Percentiles rank a stretch among this genome's conserved stretches.
phyloP scores from a whole-genome alignment of 495 filamentous ascomycete genomes.

The Penicillium canariense region DNA sequence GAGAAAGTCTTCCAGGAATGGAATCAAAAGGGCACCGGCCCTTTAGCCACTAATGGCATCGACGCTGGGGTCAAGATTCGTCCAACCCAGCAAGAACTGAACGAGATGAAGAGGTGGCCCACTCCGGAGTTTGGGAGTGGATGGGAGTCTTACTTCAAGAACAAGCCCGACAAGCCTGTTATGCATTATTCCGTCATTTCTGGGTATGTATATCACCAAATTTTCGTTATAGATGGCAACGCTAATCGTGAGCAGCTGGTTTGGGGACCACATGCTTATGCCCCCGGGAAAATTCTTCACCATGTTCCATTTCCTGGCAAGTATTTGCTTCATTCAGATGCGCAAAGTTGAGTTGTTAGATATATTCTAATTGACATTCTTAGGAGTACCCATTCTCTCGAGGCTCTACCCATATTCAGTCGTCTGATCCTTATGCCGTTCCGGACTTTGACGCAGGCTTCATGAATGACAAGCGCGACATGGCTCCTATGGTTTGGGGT shows the following conservation, averaged over 20 bases:
- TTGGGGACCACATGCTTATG: slow-evolving; percentile 68
- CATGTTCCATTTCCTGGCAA: slow-evolving; percentile 79
- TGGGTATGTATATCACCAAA: slow-evolving; percentile 49
- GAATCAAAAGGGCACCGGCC: slow-evolving; percentile 76
- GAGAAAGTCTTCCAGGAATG: slow-evolving; percentile 71
- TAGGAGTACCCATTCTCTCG: slow-evolving; percentile 75
- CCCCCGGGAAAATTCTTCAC: slow-evolving; percentile 80
- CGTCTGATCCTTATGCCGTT: slow-evolving; percentile 65
- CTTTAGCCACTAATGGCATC: slow-evolving; percentile 80
- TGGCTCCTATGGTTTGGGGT: slow-evolving; percentile 81
- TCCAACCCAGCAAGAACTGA: slow-evolving; percentile 66
- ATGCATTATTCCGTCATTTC: slow-evolving; percentile 77
- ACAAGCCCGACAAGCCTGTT: slow-evolving; percentile 83
- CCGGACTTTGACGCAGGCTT: slow-evolving; percentile 83
- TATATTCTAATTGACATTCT: not conserved
- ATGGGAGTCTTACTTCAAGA: slow-evolving; percentile 80
- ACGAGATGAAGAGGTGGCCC: slow-evolving; percentile 63
- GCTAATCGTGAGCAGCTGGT: slow-evolving; percentile 36
- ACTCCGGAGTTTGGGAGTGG: slow-evolving; percentile 63
- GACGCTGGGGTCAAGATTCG: slow-evolving; percentile 81
- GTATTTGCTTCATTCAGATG: not conserved
- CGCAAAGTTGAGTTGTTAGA: no score
- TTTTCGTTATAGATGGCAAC: no score
- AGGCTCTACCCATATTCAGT: slow-evolving; percentile 69
- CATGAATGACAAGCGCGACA: slow-evolving; percentile 82